Evolutionary conservation across 306 rosid genomes (phyloP).

Genomic region (Lathyrus sativus): DNA sequence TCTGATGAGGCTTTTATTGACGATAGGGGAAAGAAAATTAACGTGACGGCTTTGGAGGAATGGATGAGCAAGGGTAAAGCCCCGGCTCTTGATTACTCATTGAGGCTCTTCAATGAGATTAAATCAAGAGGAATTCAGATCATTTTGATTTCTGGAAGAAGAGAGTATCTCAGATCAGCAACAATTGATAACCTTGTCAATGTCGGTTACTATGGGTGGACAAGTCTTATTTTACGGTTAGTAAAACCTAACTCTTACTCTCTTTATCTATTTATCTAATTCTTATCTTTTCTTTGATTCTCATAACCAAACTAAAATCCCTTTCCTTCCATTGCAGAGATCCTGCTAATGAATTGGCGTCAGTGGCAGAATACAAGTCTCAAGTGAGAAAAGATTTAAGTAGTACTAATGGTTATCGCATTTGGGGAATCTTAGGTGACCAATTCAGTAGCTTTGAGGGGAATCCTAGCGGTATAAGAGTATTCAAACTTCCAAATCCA

Average conservation of each 20-base stretch:
- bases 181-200: conserved; percentile 63
- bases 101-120: conserved; percentile 58
- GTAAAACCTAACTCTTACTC: not conserved
- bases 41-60: conserved; percentile 57
- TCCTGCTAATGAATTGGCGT: conserved; percentile 35
- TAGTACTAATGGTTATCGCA: conserved; percentile 29
- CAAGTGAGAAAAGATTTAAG: conserved; percentile 33
- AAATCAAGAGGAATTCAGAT: conserved; percentile 62
- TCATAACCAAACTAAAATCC: not conserved
- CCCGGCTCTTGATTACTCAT: conserved; percentile 58
- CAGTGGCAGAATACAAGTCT: conserved; percentile 42
- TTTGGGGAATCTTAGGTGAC: conserved; percentile 44
- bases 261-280: not conserved
- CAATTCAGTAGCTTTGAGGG: conserved; percentile 44
- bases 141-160: conserved; percentile 64
- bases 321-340: conserved; percentile 29
- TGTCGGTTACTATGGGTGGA: conserved; percentile 70
- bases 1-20: not conserved
- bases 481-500: conserved; percentile 48
- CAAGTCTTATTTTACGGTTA: conserved; percentile 56
- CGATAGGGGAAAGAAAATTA: conserved; percentile 57
- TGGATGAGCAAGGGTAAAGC: conserved; percentile 66
- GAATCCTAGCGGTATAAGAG: conserved; percentile 27
- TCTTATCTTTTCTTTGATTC: not conserved
- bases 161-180: conserved; percentile 65